A percentile compares a stretch with the other conserved stretches of the same genome.
These are phyloP conservation scores for Metschnikowia continentalis DNA, from an alignment of 805 yeast species.

Conservation along the genomic window DNA sequence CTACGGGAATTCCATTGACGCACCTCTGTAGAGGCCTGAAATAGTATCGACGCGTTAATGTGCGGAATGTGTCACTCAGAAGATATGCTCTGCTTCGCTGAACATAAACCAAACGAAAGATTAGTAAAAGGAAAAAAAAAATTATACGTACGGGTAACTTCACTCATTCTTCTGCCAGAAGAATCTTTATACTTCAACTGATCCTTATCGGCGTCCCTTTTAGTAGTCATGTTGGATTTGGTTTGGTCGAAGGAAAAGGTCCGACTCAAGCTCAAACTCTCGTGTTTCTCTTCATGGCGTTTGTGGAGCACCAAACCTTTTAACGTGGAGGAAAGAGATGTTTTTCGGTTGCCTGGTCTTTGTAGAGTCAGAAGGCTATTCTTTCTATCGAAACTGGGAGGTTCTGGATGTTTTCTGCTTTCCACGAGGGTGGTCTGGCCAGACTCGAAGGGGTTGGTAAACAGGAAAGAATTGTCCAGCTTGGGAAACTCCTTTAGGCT, in stretches of 20 bases:
- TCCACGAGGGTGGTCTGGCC: conserved; percentile 14
- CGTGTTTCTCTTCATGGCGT: background rate
- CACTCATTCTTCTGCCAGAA: conserved; percentile 22
- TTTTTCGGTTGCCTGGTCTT: background rate
- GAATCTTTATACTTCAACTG: conserved; percentile 13
- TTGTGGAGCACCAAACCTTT: conserved; percentile 9
- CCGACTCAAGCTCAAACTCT: conserved; percentile 7
- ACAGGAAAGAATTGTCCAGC: background rate
- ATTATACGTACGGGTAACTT: conserved; percentile 33
- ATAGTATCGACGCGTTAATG: background rate
- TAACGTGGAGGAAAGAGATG: conserved; percentile 9
- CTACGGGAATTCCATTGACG: too few species aligned
- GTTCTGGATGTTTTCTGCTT: background rate
- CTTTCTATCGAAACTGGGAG: background rate
- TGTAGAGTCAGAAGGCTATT: conserved; percentile 1
- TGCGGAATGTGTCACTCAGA: background rate
- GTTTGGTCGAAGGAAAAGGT: conserved; percentile 36
- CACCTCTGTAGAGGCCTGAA: too few species aligned
- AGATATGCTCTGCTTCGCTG: background rate
- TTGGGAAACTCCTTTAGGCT: background rate
- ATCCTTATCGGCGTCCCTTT: conserved; percentile 22
- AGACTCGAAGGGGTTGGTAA: conserved; percentile 14
- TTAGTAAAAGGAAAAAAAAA: conserved; percentile 11
- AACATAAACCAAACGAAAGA: background rate
- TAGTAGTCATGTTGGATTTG: conserved; percentile 30